Evolutionary conservation across 768 basidiomycete species (phyloP), one percentile per base, ranked within the genome.

Genomic region (Albatrellus ellisii): DNA sequence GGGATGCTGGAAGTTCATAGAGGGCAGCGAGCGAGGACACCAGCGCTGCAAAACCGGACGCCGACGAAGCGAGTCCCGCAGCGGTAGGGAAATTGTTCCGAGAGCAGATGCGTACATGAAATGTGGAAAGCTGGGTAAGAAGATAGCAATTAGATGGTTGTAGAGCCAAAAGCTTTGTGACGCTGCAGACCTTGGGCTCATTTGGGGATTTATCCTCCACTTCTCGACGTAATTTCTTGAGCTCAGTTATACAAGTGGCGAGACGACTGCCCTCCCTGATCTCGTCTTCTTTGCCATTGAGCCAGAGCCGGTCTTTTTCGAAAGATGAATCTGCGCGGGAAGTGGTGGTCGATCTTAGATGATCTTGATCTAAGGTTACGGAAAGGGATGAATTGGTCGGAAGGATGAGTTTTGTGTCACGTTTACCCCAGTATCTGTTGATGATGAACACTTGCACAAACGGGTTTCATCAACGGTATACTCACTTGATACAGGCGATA

Each of bases 21-120:
- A 98, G 79, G 8, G 77, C 68, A 1, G 91, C 79, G 39, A 99
- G 73, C 39, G 92, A 95, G 10, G 82, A 71, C 21, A 89, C 84
- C 29, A 99, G 81, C 0, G 95, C 95, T 4, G 95, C 94, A 53
- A 98, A 92, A 12, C 95, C 95, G 0, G 91, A 88, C 0, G 95
- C 95, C 26, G 92, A 97, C 1, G 92, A 97, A 1, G 95, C 95
- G 34, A 99, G 78, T 4, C 95, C 95, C 0, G 95, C 95, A 11
- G 95, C 95, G 11, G 95, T 99, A 24, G 95, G 95, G 70, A 99
- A 98, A 68, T 98, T 98, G 72, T 99, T 99, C 65, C 77, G 80
- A 6, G 94, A 98, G 43, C 77, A 77, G 53, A 99, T 90, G 65
- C 90, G 91, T 4, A 98, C 75, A 14, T 72, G 64, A 59, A 65